A percentile compares a stretch with the other conserved stretches of the same genome.
Conservation (phyloP, 257 asterid species). For the Solanum boliviense region DNA sequence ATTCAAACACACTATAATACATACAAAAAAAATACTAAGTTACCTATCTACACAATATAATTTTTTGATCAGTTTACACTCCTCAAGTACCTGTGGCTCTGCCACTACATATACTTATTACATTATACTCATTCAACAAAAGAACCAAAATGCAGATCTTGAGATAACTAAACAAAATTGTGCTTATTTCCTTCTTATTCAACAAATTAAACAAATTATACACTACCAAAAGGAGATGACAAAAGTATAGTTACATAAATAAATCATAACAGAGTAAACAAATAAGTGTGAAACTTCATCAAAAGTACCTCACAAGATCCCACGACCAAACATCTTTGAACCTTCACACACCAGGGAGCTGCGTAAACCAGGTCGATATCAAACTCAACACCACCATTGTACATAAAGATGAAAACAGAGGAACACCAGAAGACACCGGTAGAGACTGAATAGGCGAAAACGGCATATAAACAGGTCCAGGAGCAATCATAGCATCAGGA, state of each 20-base stretch:
- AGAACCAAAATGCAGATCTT: background rate
- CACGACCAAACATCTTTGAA: background rate
- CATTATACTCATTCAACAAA: background rate
- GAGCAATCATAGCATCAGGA: constrained; percentile 53
- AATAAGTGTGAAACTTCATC: background rate
- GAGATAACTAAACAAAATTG: background rate
- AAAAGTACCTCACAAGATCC: background rate
- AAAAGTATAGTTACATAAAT: background rate
- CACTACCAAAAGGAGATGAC: background rate
- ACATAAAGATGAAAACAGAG: constrained; percentile 7
- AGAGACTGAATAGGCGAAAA: constrained; percentile 29
- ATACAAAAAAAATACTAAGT: background rate
- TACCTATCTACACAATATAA: background rate
- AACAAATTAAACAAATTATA: background rate
- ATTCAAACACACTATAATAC: background rate
- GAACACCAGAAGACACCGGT: constrained; percentile 37
- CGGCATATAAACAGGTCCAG: constrained; percentile 32
- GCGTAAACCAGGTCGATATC: background rate
- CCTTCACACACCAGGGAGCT: background rate
- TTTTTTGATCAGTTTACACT: background rate
- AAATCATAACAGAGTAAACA: background rate
- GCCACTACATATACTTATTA: background rate
- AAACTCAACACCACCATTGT: constrained; percentile 10
- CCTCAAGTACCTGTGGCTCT: background rate
- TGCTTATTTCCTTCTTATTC: background rate